These are phyloP conservation scores for Acacia acuminata DNA, from an alignment of 306 rosid genomes.

Conservation along the genomic window DNA sequence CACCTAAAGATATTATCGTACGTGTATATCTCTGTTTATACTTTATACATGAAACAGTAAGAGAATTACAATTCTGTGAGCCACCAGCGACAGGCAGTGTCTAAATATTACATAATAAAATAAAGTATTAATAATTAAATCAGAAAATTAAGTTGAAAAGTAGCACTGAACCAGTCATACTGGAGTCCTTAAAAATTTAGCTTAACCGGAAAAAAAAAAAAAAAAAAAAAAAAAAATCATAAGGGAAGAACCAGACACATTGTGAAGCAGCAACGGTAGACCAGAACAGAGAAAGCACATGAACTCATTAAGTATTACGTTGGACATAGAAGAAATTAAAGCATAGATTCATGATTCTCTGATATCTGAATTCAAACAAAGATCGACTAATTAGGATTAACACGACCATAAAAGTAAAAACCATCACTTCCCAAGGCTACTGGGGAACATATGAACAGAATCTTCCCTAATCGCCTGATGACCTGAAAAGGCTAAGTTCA, in stretches of 20 bases:
- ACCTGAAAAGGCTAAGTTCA: background rate
- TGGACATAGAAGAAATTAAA: background rate
- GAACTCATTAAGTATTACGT: background rate
- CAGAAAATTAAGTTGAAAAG: background rate
- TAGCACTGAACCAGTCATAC: background rate
- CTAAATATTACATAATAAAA: constrained; percentile 25
- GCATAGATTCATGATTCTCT: background rate
- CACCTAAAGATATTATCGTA: background rate
- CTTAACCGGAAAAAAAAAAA: background rate
- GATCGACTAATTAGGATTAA: background rate
- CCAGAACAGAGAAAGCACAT: background rate
- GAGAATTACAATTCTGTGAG: constrained; percentile 5
- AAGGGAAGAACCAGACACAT: background rate
- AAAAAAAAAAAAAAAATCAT: background rate
- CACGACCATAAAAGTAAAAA: background rate
- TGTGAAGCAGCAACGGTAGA: background rate
- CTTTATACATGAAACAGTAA: constrained; percentile 6
- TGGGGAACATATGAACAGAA: background rate
- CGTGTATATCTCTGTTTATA: background rate
- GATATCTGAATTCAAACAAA: background rate
- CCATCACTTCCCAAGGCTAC: background rate
- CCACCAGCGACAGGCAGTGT: constrained; percentile 3
- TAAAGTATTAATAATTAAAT: background rate
- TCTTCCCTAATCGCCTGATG: background rate
- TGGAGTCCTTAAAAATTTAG: background rate